Evolutionary conservation across 2,329 filamentous ascomycete genomes (phyloP).

Genomic region (Elsinoe necatrix): DNA sequence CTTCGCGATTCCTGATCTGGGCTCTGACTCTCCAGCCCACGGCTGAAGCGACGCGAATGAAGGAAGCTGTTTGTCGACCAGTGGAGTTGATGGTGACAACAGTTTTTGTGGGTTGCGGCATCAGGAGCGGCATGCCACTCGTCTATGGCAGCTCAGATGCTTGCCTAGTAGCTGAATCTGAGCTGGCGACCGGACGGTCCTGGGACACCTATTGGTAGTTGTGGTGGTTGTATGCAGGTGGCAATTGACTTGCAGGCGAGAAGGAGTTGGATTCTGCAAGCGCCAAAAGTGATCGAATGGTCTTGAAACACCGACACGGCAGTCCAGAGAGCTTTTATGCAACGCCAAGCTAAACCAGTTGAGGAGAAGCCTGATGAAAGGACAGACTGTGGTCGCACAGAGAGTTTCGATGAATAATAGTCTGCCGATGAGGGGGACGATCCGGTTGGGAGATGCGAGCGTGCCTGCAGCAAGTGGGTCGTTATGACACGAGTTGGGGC

Average conservation of each 20-base stretch:
- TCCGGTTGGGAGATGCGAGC: constrained; percentile 7
- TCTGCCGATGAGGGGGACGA: not conserved
- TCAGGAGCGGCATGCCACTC: constrained; percentile 22
- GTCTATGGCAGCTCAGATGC: constrained; percentile 6
- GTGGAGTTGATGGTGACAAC: constrained; percentile 94
- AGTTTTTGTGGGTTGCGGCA: constrained; percentile 49
- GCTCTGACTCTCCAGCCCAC: constrained; percentile 90
- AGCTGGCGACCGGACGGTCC: not conserved
- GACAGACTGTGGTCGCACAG: constrained; percentile 9
- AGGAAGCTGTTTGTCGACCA: constrained; percentile 87
- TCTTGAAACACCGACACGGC: not conserved
- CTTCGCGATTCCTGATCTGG: constrained; percentile 79
- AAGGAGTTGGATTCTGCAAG: not conserved
- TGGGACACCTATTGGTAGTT: not conserved
- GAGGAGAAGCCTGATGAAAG: not conserved
- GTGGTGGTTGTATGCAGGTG: too few species aligned
- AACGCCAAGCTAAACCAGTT: constrained; percentile 11
- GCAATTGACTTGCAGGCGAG: not conserved
- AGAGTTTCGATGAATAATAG: constrained; percentile 4
- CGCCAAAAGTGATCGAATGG: not conserved
- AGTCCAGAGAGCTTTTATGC: constrained; percentile 14
- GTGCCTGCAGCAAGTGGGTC: not conserved
- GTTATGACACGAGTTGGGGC: not conserved
- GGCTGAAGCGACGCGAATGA: constrained; percentile 87
- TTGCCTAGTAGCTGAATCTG: not conserved